A percentile compares a stretch with the other conserved stretches of the same genome.
Conservation (phyloP, 352 stramenopile genomes). For the Phytophthora megakarya region DNA sequence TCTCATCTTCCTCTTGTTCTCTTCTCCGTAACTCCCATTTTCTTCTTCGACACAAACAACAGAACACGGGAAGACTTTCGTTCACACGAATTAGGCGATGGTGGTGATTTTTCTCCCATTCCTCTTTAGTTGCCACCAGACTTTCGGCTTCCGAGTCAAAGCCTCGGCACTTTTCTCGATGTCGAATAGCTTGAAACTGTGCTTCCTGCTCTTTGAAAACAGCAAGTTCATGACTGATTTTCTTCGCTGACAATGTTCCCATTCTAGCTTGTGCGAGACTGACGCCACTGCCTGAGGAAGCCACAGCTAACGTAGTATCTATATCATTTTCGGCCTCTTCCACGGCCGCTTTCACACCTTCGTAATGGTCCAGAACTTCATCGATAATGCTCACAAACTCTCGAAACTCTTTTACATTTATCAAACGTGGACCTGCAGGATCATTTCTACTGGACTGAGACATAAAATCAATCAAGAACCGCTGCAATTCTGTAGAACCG, state of each 20-base stretch:
- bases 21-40: slow-evolving; percentile 63
- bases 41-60: slow-evolving; percentile 63
- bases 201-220: slow-evolving; percentile 46
- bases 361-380: slow-evolving; percentile 54
- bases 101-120: slow-evolving; percentile 76
- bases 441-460: slow-evolving; percentile 30
- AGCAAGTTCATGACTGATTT: slow-evolving; percentile 56
- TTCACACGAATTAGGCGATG: slow-evolving; percentile 60
- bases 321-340: slow-evolving; percentile 70
- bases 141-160: slow-evolving; percentile 26
- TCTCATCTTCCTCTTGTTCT: slow-evolving; percentile 56
- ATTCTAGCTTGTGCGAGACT: slow-evolving; percentile 48
- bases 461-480: slow-evolving; percentile 66
- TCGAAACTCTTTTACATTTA: slow-evolving; percentile 50
- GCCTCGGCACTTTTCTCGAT: slow-evolving; percentile 21
- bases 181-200: slow-evolving; percentile 34
- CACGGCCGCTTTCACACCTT: slow-evolving; percentile 47
- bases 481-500: slow-evolving; percentile 48
- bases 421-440: slow-evolving; percentile 1
- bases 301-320: slow-evolving; percentile 38
- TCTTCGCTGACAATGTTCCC: slow-evolving; percentile 62
- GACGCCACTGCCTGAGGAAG: slow-evolving; percentile 12
- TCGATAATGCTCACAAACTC: slow-evolving; percentile 66
- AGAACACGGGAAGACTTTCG: slow-evolving; percentile 43
- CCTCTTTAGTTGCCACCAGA: slow-evolving; percentile 45